Conservation (phyloP, 2,329 filamentous ascomycete genomes). For the Dothiorella sarmentorum region DNA sequence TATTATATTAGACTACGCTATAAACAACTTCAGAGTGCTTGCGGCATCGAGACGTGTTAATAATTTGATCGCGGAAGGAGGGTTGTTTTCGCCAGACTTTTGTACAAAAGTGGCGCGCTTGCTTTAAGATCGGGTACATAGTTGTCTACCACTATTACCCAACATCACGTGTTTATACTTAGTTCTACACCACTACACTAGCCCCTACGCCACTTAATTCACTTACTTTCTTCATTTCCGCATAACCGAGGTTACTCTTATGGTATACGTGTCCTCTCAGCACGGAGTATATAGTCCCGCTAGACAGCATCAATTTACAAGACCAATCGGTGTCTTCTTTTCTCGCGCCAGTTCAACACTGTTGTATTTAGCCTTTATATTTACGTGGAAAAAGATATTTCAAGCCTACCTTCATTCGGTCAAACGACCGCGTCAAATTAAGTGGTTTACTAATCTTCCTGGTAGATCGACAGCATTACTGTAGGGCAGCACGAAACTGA, state of each 20-base stretch:
- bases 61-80: not conserved
- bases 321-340: no score
- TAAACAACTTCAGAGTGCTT: not conserved
- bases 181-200: no score
- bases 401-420: conserved; percentile 39
- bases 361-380: no score
- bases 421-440: conserved; percentile 24
- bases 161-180: no score
- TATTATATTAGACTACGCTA: not conserved
- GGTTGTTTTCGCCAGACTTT: not conserved
- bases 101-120: not conserved
- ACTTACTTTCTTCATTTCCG: no score
- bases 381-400: not conserved
- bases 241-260: no score
- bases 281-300: no score
- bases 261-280: no score
- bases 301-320: no score
- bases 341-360: no score
- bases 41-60: not conserved
- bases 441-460: not conserved
- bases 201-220: no score
- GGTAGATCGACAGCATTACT: conserved; percentile 23
- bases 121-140: not conserved
- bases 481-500: conserved; percentile 31
- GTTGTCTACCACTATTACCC: no score